Conservation (phyloP, 768 basidiomycete species). For the Podaxis carcinomalis region DNA sequence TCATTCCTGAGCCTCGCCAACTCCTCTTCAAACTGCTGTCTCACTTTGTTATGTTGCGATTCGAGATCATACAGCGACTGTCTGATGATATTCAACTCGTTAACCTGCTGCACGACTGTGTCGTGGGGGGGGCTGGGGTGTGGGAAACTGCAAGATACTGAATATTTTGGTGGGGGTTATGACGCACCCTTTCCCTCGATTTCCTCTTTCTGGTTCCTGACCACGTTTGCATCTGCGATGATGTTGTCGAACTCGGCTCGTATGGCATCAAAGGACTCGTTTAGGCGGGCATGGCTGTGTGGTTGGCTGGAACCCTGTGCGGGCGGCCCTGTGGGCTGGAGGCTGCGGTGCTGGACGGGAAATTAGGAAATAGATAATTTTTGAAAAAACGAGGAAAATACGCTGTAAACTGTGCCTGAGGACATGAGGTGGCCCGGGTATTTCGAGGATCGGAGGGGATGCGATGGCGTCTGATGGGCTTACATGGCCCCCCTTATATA, state of each 20-base stretch:
- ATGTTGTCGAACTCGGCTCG: slow-evolving; percentile 14
- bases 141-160: neutral
- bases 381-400: neutral
- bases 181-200: slow-evolving; percentile 82
- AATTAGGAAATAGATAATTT: neutral
- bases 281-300: slow-evolving; percentile 12
- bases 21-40: slow-evolving; percentile 86
- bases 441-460: neutral
- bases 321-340: slow-evolving; percentile 11
- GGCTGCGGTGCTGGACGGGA: slow-evolving; percentile 5
- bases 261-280: slow-evolving; percentile 14
- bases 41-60: slow-evolving; percentile 78
- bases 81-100: slow-evolving; percentile 86
- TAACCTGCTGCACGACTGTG: slow-evolving; percentile 76
- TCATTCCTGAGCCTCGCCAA: slow-evolving; percentile 56
- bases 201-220: slow-evolving; percentile 82
- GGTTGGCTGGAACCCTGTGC: slow-evolving; percentile 6
- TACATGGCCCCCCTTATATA: slow-evolving; percentile 7
- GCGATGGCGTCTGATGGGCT: slow-evolving; percentile 7
- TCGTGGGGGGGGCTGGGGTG: neutral
- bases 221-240: slow-evolving; percentile 20
- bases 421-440: slow-evolving; percentile 4
- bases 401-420: slow-evolving; percentile 8
- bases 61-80: slow-evolving; percentile 92
- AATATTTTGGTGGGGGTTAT: slow-evolving; percentile 1